These are phyloP conservation scores for Lactifluus volemus DNA, from an alignment of 768 basidiomycete species.

Conservation along the genomic window DNA sequence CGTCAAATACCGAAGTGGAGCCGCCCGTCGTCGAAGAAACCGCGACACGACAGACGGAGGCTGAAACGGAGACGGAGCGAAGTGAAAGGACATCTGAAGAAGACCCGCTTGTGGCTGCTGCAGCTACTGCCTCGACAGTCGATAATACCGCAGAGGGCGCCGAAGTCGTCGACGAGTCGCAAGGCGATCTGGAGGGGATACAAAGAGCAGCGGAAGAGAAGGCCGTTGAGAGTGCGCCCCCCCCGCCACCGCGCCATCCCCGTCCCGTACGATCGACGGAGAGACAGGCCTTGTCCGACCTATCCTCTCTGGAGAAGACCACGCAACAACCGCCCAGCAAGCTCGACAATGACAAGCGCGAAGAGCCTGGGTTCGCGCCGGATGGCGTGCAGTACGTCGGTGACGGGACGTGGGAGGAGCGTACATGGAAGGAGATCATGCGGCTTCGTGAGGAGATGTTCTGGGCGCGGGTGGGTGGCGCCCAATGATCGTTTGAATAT, in stretches of 20 bases:
- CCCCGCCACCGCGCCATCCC: conserved; percentile 14
- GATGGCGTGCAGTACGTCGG: conserved; percentile 45
- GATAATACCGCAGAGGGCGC: neutral
- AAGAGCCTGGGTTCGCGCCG: conserved; percentile 17
- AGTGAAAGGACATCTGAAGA: neutral
- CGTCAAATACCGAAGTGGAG: neutral
- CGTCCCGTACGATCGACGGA: conserved; percentile 1
- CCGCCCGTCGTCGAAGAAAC: too few relatives aligned
- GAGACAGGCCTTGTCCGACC: neutral
- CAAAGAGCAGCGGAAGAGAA: too few relatives aligned
- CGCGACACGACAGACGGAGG: neutral
- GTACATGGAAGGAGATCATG: conserved; percentile 73
- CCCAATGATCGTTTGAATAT: conserved; percentile 28
- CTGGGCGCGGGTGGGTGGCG: conserved; percentile 68
- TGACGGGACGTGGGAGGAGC: conserved; percentile 76
- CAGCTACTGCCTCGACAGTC: neutral
- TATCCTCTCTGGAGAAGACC: neutral
- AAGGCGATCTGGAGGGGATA: neutral
- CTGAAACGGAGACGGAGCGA: neutral
- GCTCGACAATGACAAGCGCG: neutral
- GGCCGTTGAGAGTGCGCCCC: neutral
- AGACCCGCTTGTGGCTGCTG: neutral
- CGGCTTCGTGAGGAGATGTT: conserved; percentile 77
- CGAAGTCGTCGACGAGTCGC: neutral
- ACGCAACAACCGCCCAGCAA: neutral